Evolutionary conservation across 495 filamentous ascomycete genomes (phyloP), one percentile per base, ranked within the genome.

Genomic region (Aspergillus homomorphus): DNA sequence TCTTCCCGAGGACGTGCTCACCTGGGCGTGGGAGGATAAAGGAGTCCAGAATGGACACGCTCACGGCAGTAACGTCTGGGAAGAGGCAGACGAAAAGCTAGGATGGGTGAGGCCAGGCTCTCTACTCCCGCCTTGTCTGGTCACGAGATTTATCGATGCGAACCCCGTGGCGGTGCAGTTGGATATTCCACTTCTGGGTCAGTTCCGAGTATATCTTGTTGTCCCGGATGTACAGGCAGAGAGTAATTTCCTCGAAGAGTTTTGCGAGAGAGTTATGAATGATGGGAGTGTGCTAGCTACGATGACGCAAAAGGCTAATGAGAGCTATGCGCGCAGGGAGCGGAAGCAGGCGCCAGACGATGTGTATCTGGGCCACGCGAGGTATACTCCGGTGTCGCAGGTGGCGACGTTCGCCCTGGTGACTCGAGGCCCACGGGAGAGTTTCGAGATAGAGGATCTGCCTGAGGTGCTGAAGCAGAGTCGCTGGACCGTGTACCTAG

Each of bases 101-200:
- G 56, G 58, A 2, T 68, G 69, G 42, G 65, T 76, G 9, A 76
- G 70, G 55, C 79, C 85, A 1, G 87, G 87, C 0, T 79, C 78
- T n/a, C 74, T 88, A 12, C 74, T 87, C 23, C 76, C 80, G 8
- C 86, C 87, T 10, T 80, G 82, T 19, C 84, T 81, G 65, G 87
- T 86, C 8, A 86, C 84, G 0, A 74, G 87, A 16, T 89, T 84
- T 61, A 75, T 89, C 49, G 87, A 89, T 62, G 81, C 84, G 5
- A 90, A 89, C 58, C 85, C 86, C 1, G 82, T 90, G 21, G 83
- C 89, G 58, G 74, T 89, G 23, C 85, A 90, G 63, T 80, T 88
- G 4, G 86, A 89, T 62, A 86, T 89, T n/a, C 86, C 87, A 1
- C 74, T 87, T 60, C 67, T 88, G 5, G 80, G 86, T 12, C 87